Base-by-base conservation (phyloP, 2,329 filamentous ascomycete genomes). In the Colletotrichum sp. region DNA sequence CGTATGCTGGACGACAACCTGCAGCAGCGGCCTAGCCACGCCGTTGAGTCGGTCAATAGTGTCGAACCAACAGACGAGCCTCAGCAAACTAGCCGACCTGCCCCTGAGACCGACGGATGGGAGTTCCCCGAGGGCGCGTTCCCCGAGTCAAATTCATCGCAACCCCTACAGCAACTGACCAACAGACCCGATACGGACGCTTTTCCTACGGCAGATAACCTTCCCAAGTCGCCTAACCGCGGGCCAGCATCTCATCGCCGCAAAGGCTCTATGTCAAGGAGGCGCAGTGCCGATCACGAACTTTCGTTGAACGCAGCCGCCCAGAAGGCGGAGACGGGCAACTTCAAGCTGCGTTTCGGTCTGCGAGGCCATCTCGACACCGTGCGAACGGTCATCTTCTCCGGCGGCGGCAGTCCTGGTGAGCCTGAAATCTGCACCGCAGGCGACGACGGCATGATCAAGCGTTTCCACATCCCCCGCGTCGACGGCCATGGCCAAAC, bases 351-450 rank as follows among this genome's bases (percentile, higher is more conserved):
- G 74, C 92, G 96, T 67, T 99, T 98, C 82, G 96, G 96, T 6
- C 89, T 99, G 6, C 91, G 96, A 67, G 97, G 97, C 3, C 97
- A 99, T 83, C 90, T 99, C 3, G 96, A 99, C 82, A 96, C 98
- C 4, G 95, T 99, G 7, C 93, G 97, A 55, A 95, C 95, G 1
- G 95, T 99, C 74, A 98, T 98, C 78, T 99, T 99, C 85, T 99
- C 96, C 1, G 97, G 97, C 28, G 97, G 97, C 57, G 97, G 97
- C 77, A 98, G 96, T 81, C 96, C 96, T 5, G 95, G 95, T 5
- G 97, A 99, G 82, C 97, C 97, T 3, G 97, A 99, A 84, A 96
- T 99, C 70, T 99, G 96, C 85, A 99, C 96, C 5, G 95, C 95
- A 66, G 95, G 96, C 72, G 97, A 99, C 81, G 97, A 99, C 83